Conservation (phyloP, 805 yeast species). For the Lipomyces chichibuensis region DNA sequence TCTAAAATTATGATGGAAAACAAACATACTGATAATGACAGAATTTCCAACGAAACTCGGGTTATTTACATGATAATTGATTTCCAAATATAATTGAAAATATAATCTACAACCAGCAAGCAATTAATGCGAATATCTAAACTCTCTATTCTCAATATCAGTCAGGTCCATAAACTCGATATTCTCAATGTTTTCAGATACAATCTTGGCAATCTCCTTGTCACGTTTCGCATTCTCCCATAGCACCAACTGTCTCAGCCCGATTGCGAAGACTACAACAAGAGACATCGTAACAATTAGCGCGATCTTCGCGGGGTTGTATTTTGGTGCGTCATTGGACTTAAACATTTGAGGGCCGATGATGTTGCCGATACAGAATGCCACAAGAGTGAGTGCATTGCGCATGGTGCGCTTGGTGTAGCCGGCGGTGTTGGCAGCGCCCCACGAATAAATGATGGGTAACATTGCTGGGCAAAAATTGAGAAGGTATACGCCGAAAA, state of each 20-base stretch:
- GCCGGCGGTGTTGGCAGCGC: conserved; percentile 61
- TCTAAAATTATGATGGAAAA: too few relatives aligned
- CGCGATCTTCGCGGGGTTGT: conserved; percentile 61
- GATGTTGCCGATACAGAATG: conserved; percentile 68
- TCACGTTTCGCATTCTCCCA: conserved; percentile 58
- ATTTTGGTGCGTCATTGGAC: conserved; percentile 55
- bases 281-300: conserved; percentile 56
- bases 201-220: conserved; percentile 40
- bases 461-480: conserved; percentile 25
- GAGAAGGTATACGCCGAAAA: conserved; percentile 26
- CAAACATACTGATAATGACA: too few relatives aligned
- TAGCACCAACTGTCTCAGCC: conserved; percentile 40
- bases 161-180: conserved; percentile 57
- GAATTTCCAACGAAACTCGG: too few relatives aligned
- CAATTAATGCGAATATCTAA: conserved; percentile 47
- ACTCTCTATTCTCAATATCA: conserved; percentile 57
- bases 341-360: conserved; percentile 69
- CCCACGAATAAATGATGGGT: conserved; percentile 19
- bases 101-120: background rate
- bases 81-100: background rate
- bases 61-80: too few relatives aligned
- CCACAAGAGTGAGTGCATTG: conserved; percentile 62
- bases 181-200: conserved; percentile 41
- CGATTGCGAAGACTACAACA: conserved; percentile 48
- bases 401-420: conserved; percentile 70